Conservation (phyloP, 2,329 filamentous ascomycete genomes). For the Domatiomyces globalis region DNA sequence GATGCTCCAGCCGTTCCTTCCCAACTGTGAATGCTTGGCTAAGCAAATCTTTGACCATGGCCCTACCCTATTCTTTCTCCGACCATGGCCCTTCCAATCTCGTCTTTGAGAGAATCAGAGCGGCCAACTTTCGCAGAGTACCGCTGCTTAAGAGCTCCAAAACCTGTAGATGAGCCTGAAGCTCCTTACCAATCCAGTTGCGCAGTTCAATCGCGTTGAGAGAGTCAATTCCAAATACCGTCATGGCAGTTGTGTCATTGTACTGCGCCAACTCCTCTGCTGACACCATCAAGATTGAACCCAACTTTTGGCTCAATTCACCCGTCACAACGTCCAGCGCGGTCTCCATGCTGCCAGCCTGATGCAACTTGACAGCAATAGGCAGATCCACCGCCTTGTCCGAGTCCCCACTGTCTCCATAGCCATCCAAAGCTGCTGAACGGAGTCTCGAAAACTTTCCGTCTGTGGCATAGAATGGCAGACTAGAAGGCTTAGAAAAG, state of each 20-base stretch:
- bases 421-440: not conserved
- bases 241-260: constrained; percentile 11
- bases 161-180: constrained; percentile 15
- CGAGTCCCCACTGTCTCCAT: not conserved
- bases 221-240: constrained; percentile 20
- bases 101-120: not conserved
- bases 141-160: constrained; percentile 17
- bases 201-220: constrained; percentile 19
- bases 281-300: not conserved
- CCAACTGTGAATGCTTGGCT: too few relatives aligned
- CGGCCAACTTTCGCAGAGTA: constrained; percentile 8
- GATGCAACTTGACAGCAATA: not conserved
- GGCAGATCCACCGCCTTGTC: not conserved
- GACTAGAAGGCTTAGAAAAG: not conserved
- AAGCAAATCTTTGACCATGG: constrained; percentile 2
- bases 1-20: too few relatives aligned
- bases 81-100: constrained; percentile 5
- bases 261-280: constrained; percentile 7
- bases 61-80: constrained; percentile 26
- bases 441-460: not conserved
- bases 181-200: constrained; percentile 16
- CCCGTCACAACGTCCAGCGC: not conserved
- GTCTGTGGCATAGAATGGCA: not conserved
- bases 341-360: not conserved
- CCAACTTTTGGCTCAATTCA: not conserved